Evolutionary conservation across 116 monocot genomes (phyloP).

Genomic region (Posidonia oceanica): DNA sequence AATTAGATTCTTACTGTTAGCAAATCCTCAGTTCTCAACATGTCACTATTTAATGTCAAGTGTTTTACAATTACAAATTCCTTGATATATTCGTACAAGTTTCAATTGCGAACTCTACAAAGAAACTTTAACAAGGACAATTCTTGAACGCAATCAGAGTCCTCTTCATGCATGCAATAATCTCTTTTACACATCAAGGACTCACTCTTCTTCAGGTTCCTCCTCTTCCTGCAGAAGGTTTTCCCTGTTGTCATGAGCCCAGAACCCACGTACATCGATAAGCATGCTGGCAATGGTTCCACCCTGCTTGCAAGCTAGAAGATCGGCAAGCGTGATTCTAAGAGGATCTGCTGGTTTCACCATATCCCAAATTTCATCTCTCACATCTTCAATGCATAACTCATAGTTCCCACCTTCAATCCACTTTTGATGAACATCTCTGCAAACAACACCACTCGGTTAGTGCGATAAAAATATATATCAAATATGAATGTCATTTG

Average conservation of each 20-base stretch:
- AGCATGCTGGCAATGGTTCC: conserved; percentile 99
- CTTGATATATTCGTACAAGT: too few species aligned
- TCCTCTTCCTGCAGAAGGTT: conserved; percentile 99
- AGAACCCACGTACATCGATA: conserved; percentile 94
- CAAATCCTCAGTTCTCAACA: too few species aligned
- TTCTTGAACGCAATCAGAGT: too few species aligned
- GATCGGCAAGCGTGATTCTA: conserved; percentile 69
- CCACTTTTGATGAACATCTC: conserved; percentile 99
- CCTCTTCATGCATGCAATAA: too few species aligned
- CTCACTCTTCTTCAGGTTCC: conserved; percentile 81
- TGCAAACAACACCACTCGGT: conserved; percentile 10
- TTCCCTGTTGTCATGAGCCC: conserved; percentile 99
- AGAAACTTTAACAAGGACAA: too few species aligned
- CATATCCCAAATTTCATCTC: conserved; percentile 99
- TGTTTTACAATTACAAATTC: too few species aligned
- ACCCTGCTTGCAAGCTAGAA: conserved; percentile 89
- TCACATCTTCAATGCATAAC: conserved; percentile 94
- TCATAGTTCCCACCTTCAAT: conserved; percentile 98
- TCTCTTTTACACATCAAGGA: too few species aligned
- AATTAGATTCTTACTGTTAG: too few species aligned
- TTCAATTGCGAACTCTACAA: too few species aligned
- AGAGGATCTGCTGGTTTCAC: conserved; percentile 82
- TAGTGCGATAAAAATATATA: background rate
- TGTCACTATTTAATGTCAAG: too few species aligned
- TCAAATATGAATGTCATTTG: too few species aligned